These are phyloP conservation scores for Platanthera zijinensis DNA, from an alignment of 106 monocot genomes.

Conservation along the genomic window DNA sequence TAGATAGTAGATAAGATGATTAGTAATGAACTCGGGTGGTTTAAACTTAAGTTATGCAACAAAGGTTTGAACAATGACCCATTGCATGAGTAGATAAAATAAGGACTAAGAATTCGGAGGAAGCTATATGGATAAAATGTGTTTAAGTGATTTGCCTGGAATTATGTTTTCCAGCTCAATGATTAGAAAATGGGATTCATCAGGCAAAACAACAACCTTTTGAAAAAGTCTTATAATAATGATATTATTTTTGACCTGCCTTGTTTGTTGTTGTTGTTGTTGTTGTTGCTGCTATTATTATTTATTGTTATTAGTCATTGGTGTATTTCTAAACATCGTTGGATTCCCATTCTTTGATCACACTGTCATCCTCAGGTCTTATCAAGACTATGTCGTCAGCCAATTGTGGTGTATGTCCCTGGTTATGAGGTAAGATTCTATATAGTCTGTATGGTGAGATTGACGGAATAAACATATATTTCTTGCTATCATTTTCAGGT, in stretches of 20 bases:
- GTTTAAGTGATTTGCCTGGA: too few species aligned
- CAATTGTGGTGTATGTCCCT: slow-evolving; percentile 84
- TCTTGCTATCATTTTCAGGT: background rate
- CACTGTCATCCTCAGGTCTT: slow-evolving; percentile 43
- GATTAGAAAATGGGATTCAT: too few species aligned
- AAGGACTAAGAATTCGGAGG: too few species aligned
- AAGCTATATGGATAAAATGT: too few species aligned
- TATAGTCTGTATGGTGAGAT: background rate
- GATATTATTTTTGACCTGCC: background rate
- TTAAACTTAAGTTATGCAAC: too few species aligned
- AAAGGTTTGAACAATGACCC: too few species aligned
- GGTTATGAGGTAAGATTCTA: slow-evolving; percentile 59
- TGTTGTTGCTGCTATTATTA: background rate
- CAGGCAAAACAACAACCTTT: too few species aligned
- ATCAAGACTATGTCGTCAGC: slow-evolving; percentile 74
- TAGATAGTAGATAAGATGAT: too few species aligned
- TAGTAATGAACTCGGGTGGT: too few species aligned
- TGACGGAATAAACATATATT: background rate
- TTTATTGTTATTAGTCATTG: background rate
- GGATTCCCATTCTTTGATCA: background rate
- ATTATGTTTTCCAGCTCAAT: too few species aligned
- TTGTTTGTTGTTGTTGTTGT: background rate
- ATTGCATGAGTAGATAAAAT: too few species aligned
- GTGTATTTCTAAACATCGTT: background rate
- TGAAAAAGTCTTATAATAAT: too few species aligned